Conservation (phyloP, 2,329 filamentous ascomycete species). For the Pezicula rhizophila region DNA sequence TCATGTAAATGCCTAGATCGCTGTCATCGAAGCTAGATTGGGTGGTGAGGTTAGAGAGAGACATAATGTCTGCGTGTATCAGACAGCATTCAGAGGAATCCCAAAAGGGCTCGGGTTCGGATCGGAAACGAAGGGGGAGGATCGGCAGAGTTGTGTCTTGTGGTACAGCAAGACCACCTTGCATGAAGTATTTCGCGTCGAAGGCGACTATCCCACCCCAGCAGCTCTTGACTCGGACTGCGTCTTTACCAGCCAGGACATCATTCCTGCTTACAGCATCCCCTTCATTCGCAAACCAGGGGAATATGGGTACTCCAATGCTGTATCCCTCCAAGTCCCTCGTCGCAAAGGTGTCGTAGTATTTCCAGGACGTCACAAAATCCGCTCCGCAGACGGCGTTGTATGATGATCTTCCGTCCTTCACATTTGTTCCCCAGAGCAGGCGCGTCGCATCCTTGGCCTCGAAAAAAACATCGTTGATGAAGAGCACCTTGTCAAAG, state of each 20-base stretch:
- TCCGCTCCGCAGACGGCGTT: slow-evolving; percentile 67
- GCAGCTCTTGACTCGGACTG: slow-evolving; percentile 66
- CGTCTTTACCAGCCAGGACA: slow-evolving; percentile 53
- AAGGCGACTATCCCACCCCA: slow-evolving; percentile 74
- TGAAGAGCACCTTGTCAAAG: slow-evolving; percentile 54
- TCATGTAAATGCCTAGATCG: slow-evolving; percentile 61
- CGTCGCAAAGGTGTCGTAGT: slow-evolving; percentile 70
- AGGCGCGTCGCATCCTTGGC: slow-evolving; percentile 48
- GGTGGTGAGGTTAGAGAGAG: slow-evolving; percentile 14
- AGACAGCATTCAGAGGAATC: slow-evolving; percentile 63
- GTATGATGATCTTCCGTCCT: slow-evolving; percentile 47
- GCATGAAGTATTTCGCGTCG: slow-evolving; percentile 48
- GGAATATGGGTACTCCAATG: slow-evolving; percentile 60
- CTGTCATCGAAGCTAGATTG: slow-evolving; percentile 17
- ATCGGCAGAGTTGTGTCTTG: background rate
- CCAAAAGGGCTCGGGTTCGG: slow-evolving; percentile 52
- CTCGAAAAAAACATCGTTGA: slow-evolving; percentile 59
- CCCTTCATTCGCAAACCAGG: slow-evolving; percentile 54
- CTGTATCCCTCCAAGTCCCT: slow-evolving; percentile 60
- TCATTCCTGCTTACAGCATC: slow-evolving; percentile 52
- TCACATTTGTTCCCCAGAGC: slow-evolving; percentile 56
- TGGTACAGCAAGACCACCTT: background rate
- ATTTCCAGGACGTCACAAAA: slow-evolving; percentile 60
- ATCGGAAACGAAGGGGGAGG: slow-evolving; percentile 48
- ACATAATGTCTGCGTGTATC: slow-evolving; percentile 41